These are phyloP conservation scores for Helminthosporium solani DNA, from an alignment of 2,329 filamentous ascomycete genomes.

Conservation along the genomic window DNA sequence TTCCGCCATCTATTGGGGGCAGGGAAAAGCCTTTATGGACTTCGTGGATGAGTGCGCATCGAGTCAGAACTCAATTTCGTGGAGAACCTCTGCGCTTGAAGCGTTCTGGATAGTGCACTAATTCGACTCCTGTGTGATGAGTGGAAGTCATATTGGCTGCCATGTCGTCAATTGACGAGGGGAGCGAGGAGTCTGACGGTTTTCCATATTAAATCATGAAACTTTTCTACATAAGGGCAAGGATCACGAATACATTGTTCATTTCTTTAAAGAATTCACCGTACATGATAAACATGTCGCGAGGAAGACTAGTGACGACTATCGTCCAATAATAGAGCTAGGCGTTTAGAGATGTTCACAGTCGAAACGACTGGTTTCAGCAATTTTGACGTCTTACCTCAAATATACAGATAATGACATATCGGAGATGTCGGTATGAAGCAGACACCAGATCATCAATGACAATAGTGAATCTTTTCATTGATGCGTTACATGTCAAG, in stretches of 20 bases:
- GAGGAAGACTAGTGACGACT: too few relatives aligned
- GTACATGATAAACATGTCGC: not conserved
- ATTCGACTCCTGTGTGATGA: slow-evolving; percentile 14
- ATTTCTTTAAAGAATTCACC: not conserved
- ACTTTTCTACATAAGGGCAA: not conserved
- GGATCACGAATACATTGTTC: not conserved
- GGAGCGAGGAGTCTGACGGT: not conserved
- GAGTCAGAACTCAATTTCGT: slow-evolving; percentile 19
- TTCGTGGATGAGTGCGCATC: too few relatives aligned
- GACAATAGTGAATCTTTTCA: too few relatives aligned
- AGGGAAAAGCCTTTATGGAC: slow-evolving; percentile 24
- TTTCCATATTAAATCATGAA: not conserved
- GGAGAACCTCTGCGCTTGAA: slow-evolving; percentile 2
- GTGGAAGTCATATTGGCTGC: slow-evolving; percentile 17
- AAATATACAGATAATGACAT: too few relatives aligned
- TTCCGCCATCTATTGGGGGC: slow-evolving; percentile 32
- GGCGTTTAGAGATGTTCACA: too few relatives aligned
- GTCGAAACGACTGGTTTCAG: too few relatives aligned
- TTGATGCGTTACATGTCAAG: too few relatives aligned
- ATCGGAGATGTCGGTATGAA: too few relatives aligned
- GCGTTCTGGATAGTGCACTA: slow-evolving; percentile 14
- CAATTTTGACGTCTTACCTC: too few relatives aligned
- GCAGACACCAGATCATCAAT: too few relatives aligned
- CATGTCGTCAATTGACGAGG: not conserved
- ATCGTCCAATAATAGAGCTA: too few relatives aligned